phyloP scores from a whole-genome alignment of 129 eudicot species.

The Saussurea involucrata region DNA sequence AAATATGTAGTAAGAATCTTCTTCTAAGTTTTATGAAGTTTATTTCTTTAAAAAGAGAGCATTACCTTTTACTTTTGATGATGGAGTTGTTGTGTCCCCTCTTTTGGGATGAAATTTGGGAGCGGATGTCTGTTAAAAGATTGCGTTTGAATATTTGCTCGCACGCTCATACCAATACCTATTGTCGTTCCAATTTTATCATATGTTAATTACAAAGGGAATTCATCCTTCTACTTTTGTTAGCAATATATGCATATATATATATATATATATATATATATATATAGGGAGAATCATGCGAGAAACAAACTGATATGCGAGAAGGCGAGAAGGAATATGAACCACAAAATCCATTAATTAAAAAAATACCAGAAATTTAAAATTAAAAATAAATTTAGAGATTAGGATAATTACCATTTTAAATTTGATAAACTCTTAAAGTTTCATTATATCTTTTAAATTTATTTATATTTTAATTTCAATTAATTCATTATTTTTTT shows the following conservation, averaged over 20 bases:
- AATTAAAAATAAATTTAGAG: too few species aligned
- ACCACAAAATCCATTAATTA: too few species aligned
- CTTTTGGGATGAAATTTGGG: slow-evolving; percentile 32
- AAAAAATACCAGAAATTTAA: too few species aligned
- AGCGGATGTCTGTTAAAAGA: slow-evolving; percentile 27
- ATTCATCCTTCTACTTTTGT: neutral
- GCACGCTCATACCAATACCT: neutral
- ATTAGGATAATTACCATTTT: too few species aligned
- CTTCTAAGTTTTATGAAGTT: neutral
- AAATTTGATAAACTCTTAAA: too few species aligned
- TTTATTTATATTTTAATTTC: too few species aligned
- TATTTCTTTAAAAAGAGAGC: neutral
- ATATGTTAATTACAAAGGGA: neutral
- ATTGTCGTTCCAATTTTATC: neutral
- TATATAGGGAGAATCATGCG: too few species aligned
- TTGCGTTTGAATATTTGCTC: slow-evolving; percentile 12
- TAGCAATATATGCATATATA: neutral
- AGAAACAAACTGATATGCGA: too few species aligned
- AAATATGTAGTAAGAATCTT: neutral
- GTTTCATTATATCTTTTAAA: too few species aligned
- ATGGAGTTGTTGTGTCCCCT: slow-evolving; percentile 45
- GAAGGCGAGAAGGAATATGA: too few species aligned
- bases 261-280: too few species aligned
- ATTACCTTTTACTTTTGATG: slow-evolving; percentile 33
- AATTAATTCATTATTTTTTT: too few species aligned